phyloP scores from a whole-genome alignment of 441 rosid species.

The Erysimum pusillum region DNA sequence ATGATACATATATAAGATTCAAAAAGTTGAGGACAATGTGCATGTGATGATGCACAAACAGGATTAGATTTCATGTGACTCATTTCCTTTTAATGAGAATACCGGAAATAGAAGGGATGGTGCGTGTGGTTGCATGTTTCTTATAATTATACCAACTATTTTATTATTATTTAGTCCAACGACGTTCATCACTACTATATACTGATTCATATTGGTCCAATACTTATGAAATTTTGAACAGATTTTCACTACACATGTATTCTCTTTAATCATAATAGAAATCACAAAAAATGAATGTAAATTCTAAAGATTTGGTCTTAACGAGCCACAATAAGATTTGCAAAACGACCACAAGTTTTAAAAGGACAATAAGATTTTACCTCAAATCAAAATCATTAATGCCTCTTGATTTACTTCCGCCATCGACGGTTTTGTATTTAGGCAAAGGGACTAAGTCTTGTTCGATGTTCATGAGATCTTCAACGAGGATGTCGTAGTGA shows the following conservation, averaged over 20 bases:
- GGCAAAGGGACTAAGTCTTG: conserved; percentile 52
- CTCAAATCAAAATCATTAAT: conserved; percentile 36
- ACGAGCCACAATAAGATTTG: neutral
- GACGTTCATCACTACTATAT: conserved; percentile 13
- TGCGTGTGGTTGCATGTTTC: conserved; percentile 39
- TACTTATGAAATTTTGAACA: neutral
- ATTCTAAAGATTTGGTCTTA: conserved; percentile 15
- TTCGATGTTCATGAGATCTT: conserved; percentile 55
- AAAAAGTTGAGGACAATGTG: conserved; percentile 38
- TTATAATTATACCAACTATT: conserved; percentile 19
- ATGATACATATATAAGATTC: conserved; percentile 15
- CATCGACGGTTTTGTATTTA: conserved; percentile 41
- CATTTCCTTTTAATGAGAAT: conserved; percentile 12
- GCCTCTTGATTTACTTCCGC: conserved; percentile 37
- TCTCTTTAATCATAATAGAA: neutral
- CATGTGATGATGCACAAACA: conserved; percentile 40
- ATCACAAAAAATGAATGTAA: neutral
- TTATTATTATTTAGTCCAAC: conserved; percentile 5
- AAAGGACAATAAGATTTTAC: conserved; percentile 1
- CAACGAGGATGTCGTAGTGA: conserved; percentile 53
- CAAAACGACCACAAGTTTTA: neutral
- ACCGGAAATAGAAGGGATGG: conserved; percentile 42
- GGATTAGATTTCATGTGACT: conserved; percentile 46
- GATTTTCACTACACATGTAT: neutral
- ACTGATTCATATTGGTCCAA: neutral